Conservation (phyloP, 331 rosid species). For the Telfairia occidentalis region DNA sequence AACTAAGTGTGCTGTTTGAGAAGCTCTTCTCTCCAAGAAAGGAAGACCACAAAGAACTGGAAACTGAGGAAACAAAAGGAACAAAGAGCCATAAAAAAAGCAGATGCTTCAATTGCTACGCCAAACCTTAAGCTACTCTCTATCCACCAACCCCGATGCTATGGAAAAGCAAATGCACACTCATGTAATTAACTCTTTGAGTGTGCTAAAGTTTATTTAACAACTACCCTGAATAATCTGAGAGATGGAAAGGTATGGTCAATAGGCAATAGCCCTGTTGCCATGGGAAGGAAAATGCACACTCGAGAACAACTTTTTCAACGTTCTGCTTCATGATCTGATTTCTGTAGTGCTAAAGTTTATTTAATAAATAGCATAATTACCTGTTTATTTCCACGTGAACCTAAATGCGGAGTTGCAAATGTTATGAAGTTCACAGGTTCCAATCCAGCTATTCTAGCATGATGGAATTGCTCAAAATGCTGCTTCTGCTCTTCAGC, state of each 20-base stretch:
- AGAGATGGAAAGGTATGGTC: not conserved
- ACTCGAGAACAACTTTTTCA: not conserved
- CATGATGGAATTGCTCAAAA: slow-evolving; percentile 27
- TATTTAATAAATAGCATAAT: slow-evolving; percentile 1
- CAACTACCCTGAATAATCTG: not conserved
- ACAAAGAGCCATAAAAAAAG: slow-evolving; percentile 1
- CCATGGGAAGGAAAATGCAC: not conserved
- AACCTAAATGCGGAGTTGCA: slow-evolving; percentile 97
- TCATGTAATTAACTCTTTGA: not conserved
- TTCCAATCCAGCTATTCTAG: slow-evolving; percentile 73
- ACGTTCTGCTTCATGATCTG: not conserved
- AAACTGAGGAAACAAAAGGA: slow-evolving; percentile 37
- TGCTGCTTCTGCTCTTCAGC: slow-evolving; percentile 29
- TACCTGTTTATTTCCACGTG: slow-evolving; percentile 80
- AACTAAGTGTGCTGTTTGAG: slow-evolving; percentile 81
- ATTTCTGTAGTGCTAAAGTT: not conserved
- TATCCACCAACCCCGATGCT: not conserved
- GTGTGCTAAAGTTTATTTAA: not conserved
- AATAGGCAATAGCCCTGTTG: not conserved
- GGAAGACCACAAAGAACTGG: slow-evolving; percentile 89
- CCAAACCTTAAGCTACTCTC: not conserved
- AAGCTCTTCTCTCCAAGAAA: slow-evolving; percentile 83
- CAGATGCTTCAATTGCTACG: not conserved
- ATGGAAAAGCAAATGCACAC: not conserved
- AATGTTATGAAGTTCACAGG: slow-evolving; percentile 87